Evolutionary conservation across 1,139 yeast species (phyloP), one percentile per base, ranked within the genome.

Genomic region (Geotrichum citri-aurantii): DNA sequence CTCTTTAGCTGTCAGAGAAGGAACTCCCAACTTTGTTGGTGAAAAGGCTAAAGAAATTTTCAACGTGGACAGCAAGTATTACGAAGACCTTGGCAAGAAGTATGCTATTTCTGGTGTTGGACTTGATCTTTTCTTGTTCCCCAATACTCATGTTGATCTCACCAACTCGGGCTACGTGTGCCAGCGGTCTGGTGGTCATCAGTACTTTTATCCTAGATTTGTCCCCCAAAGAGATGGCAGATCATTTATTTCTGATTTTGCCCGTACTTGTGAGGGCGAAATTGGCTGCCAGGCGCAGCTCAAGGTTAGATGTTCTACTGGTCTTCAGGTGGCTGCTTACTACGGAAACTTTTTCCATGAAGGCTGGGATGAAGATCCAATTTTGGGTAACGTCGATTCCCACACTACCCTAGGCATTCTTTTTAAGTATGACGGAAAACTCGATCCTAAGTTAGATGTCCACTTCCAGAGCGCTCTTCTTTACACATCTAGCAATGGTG

Each of bases 381-480:
- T 76, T n/a, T 72, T 91, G 29, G 92, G 97, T 0, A 75, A 82
- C 6, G 73, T 92, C 23, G 79, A 81, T 52, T 79, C 80, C 21
- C 86, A 88, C 65, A 86, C 88, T 53, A 79, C 88, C 1, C 73
- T 90, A 60, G 86, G 90, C 3, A 84, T 89, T 1, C 77, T 89
- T 56, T 83, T 93, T 66, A 79, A 79, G 57, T 87, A 89, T 66
- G 97, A 91, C 68, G 92, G 91, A 1, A 84, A 82, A 62, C 78
- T 95, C 51, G 82, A 85, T 60, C 77, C 88, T 2, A 83, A 83
- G 61, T 79, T 81, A 47, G 97, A 90, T 70, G 89, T 91, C 48
- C 95, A 90, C 71, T 90, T 92, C 77, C 99, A 93, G 73, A 88
- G 90, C 1, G 98, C 98, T 0, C 66, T 93, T 50, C 77, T 95